These are phyloP conservation scores for Rubus idaeus DNA, from an alignment of 306 rosid genomes.

Conservation along the genomic window DNA sequence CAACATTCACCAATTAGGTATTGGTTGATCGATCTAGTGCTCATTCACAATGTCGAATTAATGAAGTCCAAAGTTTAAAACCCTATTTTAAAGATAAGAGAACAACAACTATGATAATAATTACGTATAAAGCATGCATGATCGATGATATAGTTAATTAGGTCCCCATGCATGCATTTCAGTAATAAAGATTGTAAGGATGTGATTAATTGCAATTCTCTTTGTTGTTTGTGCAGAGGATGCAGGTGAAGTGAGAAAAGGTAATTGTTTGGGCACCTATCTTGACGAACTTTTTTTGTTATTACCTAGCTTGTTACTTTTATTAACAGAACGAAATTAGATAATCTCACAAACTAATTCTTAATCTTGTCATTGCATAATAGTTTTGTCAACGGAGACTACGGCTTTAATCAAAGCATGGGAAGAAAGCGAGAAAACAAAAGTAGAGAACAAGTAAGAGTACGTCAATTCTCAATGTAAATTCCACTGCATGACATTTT, in stretches of 20 bases:
- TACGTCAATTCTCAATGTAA: not conserved
- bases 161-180: not conserved
- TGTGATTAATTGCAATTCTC: not conserved
- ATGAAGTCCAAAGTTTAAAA: too few relatives aligned
- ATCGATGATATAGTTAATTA: too few relatives aligned
- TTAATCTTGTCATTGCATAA: not conserved
- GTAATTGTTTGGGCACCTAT: not conserved
- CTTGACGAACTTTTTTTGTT: not conserved
- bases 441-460: conserved; percentile 14
- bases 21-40: too few relatives aligned
- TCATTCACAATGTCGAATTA: too few relatives aligned
- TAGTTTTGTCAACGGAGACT: conserved; percentile 11
- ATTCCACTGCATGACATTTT: not conserved
- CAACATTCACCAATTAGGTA: too few relatives aligned
- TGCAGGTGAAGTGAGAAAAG: not conserved
- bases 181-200: not conserved
- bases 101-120: too few relatives aligned
- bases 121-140: too few relatives aligned
- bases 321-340: not conserved
- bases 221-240: conserved; percentile 1
- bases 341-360: not conserved
- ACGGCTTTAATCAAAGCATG: conserved; percentile 19
- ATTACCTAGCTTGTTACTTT: not conserved
- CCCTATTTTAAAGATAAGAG: too few relatives aligned
- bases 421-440: conserved; percentile 14